Percentiles rank a stretch among this genome's conserved stretches.
Conservation (phyloP, 2,329 filamentous ascomycete genomes). For the Peltaster fructicola region DNA sequence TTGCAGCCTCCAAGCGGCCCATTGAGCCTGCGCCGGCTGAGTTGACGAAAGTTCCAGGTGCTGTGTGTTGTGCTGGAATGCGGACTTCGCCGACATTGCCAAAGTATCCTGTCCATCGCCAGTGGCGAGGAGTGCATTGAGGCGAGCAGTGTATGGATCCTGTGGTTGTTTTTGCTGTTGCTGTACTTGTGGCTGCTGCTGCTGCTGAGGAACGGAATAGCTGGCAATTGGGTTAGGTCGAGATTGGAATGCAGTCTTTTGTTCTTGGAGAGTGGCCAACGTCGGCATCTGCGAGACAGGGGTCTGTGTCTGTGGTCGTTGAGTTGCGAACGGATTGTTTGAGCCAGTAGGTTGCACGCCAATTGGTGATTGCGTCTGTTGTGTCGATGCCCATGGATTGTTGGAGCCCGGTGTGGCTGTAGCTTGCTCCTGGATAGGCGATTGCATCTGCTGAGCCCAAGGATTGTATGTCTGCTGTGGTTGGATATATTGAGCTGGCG, state of each 20-base stretch:
- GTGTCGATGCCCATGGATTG: constrained; percentile 66
- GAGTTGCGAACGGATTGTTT: constrained; percentile 86
- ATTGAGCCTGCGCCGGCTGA: constrained; percentile 64
- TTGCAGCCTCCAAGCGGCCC: constrained; percentile 46
- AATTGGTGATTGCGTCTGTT: constrained; percentile 44
- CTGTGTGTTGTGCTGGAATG: constrained; percentile 90
- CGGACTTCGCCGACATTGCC: constrained; percentile 93
- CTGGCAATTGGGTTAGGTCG: constrained; percentile 27
- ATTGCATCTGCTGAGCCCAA: constrained; percentile 28
- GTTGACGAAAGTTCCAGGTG: constrained; percentile 91
- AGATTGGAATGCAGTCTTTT: constrained; percentile 55
- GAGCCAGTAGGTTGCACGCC: constrained; percentile 81
- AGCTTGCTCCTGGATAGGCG: constrained; percentile 39
- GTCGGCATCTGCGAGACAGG: constrained; percentile 39
- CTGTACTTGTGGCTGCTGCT: constrained; percentile 24
- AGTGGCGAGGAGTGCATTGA: constrained; percentile 70
- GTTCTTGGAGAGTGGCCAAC: constrained; percentile 62
- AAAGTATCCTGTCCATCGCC: constrained; percentile 96
- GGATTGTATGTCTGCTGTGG: constrained; percentile 42
- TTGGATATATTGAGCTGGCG: constrained; percentile 35
- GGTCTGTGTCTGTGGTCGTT: constrained; percentile 43
- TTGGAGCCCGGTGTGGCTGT: constrained; percentile 65
- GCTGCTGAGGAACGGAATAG: constrained; percentile 25
- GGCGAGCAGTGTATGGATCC: constrained; percentile 48
- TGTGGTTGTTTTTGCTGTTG: constrained; percentile 14